Conservation (phyloP, 805 yeast genomes). For the Kazachstania viticola region DNA sequence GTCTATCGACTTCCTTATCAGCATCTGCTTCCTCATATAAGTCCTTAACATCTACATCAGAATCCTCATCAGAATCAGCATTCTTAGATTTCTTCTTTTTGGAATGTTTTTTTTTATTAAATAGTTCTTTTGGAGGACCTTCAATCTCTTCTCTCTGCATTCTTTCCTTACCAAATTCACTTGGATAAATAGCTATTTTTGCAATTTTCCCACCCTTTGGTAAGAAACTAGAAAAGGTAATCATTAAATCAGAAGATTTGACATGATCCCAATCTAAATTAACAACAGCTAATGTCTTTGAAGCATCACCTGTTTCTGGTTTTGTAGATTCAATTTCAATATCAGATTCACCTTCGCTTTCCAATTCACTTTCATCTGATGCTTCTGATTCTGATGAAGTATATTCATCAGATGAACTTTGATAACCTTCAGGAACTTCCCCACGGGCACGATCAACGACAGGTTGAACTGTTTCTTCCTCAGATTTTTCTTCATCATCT, state of each 20-base stretch:
- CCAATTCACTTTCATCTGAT: conserved; percentile 32
- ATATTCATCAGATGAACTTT: conserved; percentile 33
- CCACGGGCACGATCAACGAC: conserved; percentile 57
- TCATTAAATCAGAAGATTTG: conserved; percentile 77
- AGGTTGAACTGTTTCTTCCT: conserved; percentile 3
- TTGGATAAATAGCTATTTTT: conserved; percentile 67
- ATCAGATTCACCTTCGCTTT: conserved; percentile 41
- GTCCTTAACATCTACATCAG: conserved; percentile 54
- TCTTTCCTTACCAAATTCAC: conserved; percentile 87
- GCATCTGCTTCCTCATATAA: conserved; percentile 74
- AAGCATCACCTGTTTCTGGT: conserved; percentile 83
- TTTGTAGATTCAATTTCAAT: conserved; percentile 40
- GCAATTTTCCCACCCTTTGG: conserved; percentile 62
- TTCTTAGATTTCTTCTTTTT: conserved; percentile 28
- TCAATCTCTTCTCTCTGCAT: conserved; percentile 81
- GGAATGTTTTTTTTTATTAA: conserved; percentile 32
- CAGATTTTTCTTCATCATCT: conserved; percentile 9
- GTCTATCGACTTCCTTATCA: conserved; percentile 72
- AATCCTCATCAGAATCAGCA: conserved; percentile 35
- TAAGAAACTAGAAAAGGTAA: conserved; percentile 76
- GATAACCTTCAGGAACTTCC: conserved; percentile 37
- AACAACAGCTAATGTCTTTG: conserved; percentile 76
- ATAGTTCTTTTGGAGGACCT: conserved; percentile 86
- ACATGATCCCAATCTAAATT: conserved; percentile 97
- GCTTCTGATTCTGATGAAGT: conserved; percentile 36